Evolutionary conservation across 2,329 filamentous ascomycete species (phyloP).

Genomic region (Elsinoe arachidis): DNA sequence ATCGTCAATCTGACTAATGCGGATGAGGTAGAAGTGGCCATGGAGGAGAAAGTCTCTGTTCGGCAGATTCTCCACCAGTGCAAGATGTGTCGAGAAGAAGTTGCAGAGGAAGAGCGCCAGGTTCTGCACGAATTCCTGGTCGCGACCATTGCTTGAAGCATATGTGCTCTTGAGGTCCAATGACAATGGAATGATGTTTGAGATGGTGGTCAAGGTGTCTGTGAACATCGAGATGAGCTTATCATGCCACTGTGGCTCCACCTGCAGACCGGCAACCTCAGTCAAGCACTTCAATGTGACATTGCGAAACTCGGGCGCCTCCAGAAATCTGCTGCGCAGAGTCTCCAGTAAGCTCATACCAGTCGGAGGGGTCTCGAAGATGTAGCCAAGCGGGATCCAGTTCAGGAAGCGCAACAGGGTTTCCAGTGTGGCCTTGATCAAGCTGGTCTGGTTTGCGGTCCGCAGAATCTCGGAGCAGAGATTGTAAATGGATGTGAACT

Average conservation of each 20-base stretch:
- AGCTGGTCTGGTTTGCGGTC: constrained; percentile 75
- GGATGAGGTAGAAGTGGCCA: constrained; percentile 94
- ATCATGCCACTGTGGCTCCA: constrained; percentile 81
- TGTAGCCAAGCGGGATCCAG: constrained; percentile 97
- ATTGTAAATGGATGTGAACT: constrained; percentile 97
- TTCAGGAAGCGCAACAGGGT: constrained; percentile 94
- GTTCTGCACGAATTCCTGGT: constrained; percentile 98
- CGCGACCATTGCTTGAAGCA: constrained; percentile 77
- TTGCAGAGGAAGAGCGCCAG: constrained; percentile 92
- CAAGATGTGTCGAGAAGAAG: constrained; percentile 90
- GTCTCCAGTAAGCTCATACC: constrained; percentile 72
- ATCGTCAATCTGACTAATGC: constrained; percentile 97
- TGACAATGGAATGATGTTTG: constrained; percentile 82
- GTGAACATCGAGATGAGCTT: constrained; percentile 98
- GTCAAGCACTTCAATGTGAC: constrained; percentile 94
- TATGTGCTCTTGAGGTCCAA: constrained; percentile 90
- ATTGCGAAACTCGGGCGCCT: constrained; percentile 91
- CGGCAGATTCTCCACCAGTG: constrained; percentile 88
- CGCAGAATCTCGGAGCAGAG: constrained; percentile 92
- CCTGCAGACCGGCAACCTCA: constrained; percentile 90
- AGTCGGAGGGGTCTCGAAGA: constrained; percentile 77
- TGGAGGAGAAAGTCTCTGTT: constrained; percentile 93
- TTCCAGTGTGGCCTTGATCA: constrained; percentile 94
- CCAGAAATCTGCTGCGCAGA: constrained; percentile 81
- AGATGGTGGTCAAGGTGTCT: constrained; percentile 84